Conservation (phyloP, 2,329 filamentous ascomycete genomes). For the Boeremia exigua region DNA sequence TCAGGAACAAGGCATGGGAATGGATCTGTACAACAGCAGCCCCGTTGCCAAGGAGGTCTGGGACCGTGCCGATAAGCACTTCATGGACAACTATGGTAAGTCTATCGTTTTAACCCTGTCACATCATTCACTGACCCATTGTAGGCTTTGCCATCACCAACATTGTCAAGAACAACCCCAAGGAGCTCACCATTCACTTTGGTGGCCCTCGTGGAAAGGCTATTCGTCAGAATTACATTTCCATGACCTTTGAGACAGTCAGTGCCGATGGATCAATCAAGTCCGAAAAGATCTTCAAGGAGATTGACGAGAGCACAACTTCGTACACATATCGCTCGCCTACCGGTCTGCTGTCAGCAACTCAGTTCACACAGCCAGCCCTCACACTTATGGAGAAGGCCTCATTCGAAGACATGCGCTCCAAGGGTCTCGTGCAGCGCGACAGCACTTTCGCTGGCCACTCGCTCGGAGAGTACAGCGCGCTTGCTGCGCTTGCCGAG, state of each 20-base stretch:
- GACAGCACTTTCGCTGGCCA: slow-evolving; percentile 98
- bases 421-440: slow-evolving; percentile 92
- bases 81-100: slow-evolving; percentile 95
- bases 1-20: slow-evolving; percentile 99
- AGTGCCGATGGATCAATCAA: slow-evolving; percentile 90
- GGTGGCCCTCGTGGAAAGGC: slow-evolving; percentile 95
- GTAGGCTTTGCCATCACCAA: slow-evolving; percentile 95
- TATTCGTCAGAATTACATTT: slow-evolving; percentile 98
- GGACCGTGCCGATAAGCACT: slow-evolving; percentile 89
- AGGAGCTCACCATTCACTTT: slow-evolving; percentile 98
- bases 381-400: slow-evolving; percentile 99
- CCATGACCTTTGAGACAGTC: slow-evolving; percentile 99
- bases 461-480: slow-evolving; percentile 97
- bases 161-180: slow-evolving; percentile 99
- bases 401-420: slow-evolving; percentile 98
- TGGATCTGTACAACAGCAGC: slow-evolving; percentile 96
- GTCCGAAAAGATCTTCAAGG: slow-evolving; percentile 99
- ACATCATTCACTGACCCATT: slow-evolving; percentile 22
- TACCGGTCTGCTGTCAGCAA: slow-evolving; percentile 91
- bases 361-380: slow-evolving; percentile 97
- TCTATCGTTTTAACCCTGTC: slow-evolving; percentile 7
- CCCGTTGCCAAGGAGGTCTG: slow-evolving; percentile 95
- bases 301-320: slow-evolving; percentile 87
- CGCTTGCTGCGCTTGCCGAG: slow-evolving; percentile 91
- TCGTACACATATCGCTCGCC: slow-evolving; percentile 98